phyloP scores from a whole-genome alignment of 495 filamentous ascomycete species.

The Jackrogersella multiformis region DNA sequence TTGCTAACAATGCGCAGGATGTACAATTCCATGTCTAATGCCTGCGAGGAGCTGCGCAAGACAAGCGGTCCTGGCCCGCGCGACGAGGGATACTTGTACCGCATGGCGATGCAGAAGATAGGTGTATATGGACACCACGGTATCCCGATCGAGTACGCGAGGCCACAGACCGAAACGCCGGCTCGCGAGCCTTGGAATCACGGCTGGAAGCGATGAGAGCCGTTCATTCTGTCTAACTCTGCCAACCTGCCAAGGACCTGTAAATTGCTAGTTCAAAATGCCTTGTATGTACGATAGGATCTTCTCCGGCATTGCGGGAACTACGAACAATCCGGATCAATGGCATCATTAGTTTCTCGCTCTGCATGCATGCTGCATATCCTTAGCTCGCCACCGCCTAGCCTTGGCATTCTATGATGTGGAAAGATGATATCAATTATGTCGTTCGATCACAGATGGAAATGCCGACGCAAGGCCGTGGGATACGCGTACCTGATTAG shows the following conservation, averaged over 20 bases:
- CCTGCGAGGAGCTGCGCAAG: conserved; percentile 82
- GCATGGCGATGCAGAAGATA: conserved; percentile 85
- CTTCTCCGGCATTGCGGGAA: neutral
- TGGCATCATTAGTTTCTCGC: conserved; percentile 1
- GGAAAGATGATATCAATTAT: conserved; percentile 12
- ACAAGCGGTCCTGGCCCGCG: conserved; percentile 65
- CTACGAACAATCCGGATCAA: neutral
- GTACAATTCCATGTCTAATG: conserved; percentile 79
- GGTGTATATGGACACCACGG: conserved; percentile 69
- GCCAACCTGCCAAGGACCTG: neutral
- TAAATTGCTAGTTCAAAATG: neutral
- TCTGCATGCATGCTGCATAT: neutral
- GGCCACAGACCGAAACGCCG: conserved; percentile 82
- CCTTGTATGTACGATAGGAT: conserved; percentile 15
- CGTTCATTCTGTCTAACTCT: neutral
- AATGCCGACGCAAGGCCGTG: neutral
- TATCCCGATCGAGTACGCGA: conserved; percentile 88
- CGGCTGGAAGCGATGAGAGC: conserved; percentile 62
- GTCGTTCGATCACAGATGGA: conserved; percentile 19
- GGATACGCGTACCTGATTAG: neutral
- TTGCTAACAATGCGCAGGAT: conserved; percentile 49
- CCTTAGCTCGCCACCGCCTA: neutral
- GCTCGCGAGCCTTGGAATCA: conserved; percentile 80
- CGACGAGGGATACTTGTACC: conserved; percentile 81
- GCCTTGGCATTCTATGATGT: conserved; percentile 20